Conservation (phyloP, 2,329 filamentous ascomycete species). For the Amesomyces nigricolor region DNA sequence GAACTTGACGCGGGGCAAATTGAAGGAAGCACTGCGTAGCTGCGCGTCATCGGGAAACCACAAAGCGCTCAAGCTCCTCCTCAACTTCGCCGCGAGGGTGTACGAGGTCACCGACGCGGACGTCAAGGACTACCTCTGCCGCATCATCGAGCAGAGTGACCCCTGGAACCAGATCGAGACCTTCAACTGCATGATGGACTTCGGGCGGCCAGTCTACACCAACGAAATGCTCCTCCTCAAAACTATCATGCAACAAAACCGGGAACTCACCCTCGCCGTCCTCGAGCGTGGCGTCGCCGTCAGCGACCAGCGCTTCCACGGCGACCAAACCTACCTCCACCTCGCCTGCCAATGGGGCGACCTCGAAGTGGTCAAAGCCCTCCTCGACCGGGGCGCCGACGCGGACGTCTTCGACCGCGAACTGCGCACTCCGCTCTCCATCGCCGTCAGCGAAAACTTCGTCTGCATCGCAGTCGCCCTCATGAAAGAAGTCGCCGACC, state of each 20-base stretch:
- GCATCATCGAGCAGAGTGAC: conserved; percentile 21
- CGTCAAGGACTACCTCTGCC: conserved; percentile 19
- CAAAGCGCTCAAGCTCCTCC: conserved; percentile 22
- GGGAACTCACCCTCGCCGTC: conserved; percentile 20
- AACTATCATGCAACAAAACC: conserved; percentile 20
- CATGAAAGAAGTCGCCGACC: conserved; percentile 25
- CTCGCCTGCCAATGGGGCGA: conserved; percentile 23
- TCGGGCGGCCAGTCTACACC: conserved; percentile 17
- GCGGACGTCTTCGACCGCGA: conserved; percentile 25
- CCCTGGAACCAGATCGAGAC: conserved; percentile 23
- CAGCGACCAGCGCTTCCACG: conserved; percentile 19
- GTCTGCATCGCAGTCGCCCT: conserved; percentile 12
- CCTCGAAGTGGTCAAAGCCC: conserved; percentile 18
- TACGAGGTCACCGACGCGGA: conserved; percentile 18
- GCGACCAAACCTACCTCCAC: conserved; percentile 24
- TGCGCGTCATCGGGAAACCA: conserved; percentile 21
- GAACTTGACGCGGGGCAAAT: conserved; percentile 17
- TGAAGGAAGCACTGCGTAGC: conserved; percentile 16
- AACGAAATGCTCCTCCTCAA: conserved; percentile 23
- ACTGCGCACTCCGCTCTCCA: conserved; percentile 21
- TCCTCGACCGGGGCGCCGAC: conserved; percentile 24
- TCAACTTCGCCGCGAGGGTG: conserved; percentile 16
- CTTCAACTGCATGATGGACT: conserved; percentile 22
- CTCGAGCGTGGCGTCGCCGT: conserved; percentile 23
- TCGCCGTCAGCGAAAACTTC: conserved; percentile 20